Conservation (phyloP, 2,329 filamentous ascomycete species). For the Xylariaceae sp. region DNA sequence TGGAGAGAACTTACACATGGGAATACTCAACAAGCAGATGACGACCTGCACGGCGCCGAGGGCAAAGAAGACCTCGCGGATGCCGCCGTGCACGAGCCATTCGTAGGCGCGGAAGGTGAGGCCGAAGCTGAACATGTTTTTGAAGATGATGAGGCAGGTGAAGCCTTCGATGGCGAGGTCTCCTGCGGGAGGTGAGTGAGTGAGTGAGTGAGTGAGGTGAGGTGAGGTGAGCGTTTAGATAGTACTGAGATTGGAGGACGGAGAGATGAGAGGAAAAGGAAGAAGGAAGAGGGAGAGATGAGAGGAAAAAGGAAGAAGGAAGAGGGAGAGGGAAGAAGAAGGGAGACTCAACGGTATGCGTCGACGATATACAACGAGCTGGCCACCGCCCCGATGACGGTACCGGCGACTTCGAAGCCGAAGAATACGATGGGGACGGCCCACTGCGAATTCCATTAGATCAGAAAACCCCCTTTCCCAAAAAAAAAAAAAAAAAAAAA, state of each 20-base stretch:
- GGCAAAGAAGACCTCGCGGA: slow-evolving; percentile 57
- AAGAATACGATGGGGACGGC: slow-evolving; percentile 76
- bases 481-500: background rate
- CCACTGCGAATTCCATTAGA: slow-evolving; percentile 39
- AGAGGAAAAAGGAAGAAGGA: no score
- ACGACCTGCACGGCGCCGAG: slow-evolving; percentile 72
- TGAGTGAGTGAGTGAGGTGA: no score
- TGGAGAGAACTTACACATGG: slow-evolving; percentile 60
- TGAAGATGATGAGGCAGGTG: slow-evolving; percentile 86
- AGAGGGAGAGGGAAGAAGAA: background rate
- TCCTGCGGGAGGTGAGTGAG: slow-evolving; percentile 38
- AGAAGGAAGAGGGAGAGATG: no score
- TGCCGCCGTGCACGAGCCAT: slow-evolving; percentile 67
- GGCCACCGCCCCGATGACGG: slow-evolving; percentile 86
- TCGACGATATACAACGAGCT: slow-evolving; percentile 87
- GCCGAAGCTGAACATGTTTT: slow-evolving; percentile 86
- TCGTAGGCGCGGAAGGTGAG: slow-evolving; percentile 79
- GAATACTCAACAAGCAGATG: slow-evolving; percentile 68
- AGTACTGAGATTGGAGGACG: no score
- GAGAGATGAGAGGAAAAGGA: no score
- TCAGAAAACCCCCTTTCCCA: background rate
- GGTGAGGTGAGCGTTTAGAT: no score
- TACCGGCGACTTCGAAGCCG: slow-evolving; percentile 74
- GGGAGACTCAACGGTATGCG: slow-evolving; percentile 64
- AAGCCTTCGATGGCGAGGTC: slow-evolving; percentile 83